Base-by-base conservation (phyloP, 352 stramenopile genomes). In the Thraustotheca clavata region DNA sequence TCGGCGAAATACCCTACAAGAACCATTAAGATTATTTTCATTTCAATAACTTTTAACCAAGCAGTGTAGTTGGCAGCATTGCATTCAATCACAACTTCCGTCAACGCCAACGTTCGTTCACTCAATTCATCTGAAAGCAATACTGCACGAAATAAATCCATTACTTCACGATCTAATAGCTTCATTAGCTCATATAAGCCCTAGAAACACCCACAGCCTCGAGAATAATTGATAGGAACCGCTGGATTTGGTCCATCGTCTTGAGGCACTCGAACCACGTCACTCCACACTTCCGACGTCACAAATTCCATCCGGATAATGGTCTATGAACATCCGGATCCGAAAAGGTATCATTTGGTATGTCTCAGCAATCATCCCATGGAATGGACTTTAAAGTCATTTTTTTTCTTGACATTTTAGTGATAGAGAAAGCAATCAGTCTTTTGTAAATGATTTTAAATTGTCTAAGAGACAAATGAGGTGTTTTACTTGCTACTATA, bases 51-150 rank as follows among this genome's bases (percentile, higher is more conserved):
- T 33, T 4, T 55, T 31, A 82, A 82, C 96, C 96, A 99, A 39
- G 96, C 94, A n/a, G 96, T 99, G 76, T 99, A 99, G 81, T 99
- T 98, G 29, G 96, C 95, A 3, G 96, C 80, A 74, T 99, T 99
- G 34, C 83, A 81, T 67, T 98, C 76, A 35, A 99, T 88, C 68
- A 98, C 94, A 41, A 90, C 73, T 12, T 85, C 76, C 6, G 96
- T 98, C 18, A 99, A 76, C 49, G 79, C 67, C 54, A 99, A 80
- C 27, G 92, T 89, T 60, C 96, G 87, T 67, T 93, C 75, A 62
- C 78, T 94, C 60, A 81, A 82, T 81, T 99, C 96, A 55, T 97
- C 91, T 6, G 74, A 67, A 62, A 80, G 78, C 59, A 98, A 80
- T 8, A 98, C 77, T 35, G 94, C 95, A 24, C 96, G 86, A 71